Evolutionary conservation across 75 land plant species (phyloP).

Genomic region (Adiantum capillusveneris): DNA sequence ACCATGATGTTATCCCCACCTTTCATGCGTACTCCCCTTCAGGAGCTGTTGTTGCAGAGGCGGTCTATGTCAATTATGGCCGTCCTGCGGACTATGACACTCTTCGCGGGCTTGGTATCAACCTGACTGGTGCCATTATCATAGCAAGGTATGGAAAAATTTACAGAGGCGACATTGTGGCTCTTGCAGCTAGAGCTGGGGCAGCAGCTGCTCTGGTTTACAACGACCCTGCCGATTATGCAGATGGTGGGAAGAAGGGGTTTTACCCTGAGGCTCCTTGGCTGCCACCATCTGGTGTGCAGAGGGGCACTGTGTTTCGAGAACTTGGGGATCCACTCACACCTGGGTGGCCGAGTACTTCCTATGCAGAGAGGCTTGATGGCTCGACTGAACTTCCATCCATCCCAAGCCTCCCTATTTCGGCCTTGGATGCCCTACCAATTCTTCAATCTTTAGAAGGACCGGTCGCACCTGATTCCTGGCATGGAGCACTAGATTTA

Average conservation of each 20-base stretch:
- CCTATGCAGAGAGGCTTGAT: slow-evolving; percentile 46
- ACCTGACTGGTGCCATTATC: slow-evolving; percentile 48
- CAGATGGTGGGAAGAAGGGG: slow-evolving; percentile 19
- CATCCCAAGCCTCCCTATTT: slow-evolving; percentile 75
- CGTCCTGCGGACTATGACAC: slow-evolving; percentile 43
- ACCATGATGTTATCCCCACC: slow-evolving; percentile 39
- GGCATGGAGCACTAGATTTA: slow-evolving; percentile 51
- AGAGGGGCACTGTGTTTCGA: slow-evolving; percentile 50
- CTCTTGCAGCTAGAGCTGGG: slow-evolving; percentile 51
- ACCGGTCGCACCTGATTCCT: slow-evolving; percentile 39
- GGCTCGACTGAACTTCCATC: slow-evolving; percentile 31
- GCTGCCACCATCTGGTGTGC: slow-evolving; percentile 72
- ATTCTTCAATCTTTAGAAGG: slow-evolving; percentile 51
- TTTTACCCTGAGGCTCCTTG: slow-evolving; percentile 48
- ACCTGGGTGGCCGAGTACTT: slow-evolving; percentile 71
- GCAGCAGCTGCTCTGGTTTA: slow-evolving; percentile 54
- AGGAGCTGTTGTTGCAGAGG: slow-evolving; percentile 43
- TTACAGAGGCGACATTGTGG: slow-evolving; percentile 68
- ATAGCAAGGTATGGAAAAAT: slow-evolving; percentile 63
- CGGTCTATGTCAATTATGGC: slow-evolving; percentile 69
- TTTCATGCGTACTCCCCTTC: slow-evolving; percentile 71
- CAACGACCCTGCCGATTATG: slow-evolving; percentile 54
- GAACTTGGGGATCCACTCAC: slow-evolving; percentile 73
- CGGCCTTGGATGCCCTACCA: slow-evolving; percentile 45
- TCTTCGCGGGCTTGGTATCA: slow-evolving; percentile 39